Base-by-base conservation (phyloP, 345 rosid genomes). In the Cardiospermum halicacabum region DNA sequence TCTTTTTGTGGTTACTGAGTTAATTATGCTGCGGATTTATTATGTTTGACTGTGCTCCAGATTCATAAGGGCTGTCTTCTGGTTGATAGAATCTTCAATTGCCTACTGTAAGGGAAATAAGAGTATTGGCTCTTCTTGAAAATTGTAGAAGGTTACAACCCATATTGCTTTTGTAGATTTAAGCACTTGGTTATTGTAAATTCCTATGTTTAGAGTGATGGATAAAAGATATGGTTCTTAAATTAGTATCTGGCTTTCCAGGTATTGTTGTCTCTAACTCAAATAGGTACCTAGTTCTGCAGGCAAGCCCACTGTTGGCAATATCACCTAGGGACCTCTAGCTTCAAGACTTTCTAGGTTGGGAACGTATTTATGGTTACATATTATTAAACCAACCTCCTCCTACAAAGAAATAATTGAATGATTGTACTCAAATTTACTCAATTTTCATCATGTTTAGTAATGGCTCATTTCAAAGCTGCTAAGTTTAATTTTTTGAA, bases 1-100 rank as follows among this genome's bases (percentile, higher is more conserved):
- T 67, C n/a, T 56, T 53, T 34, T 72, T 66, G 24, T 48, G 55
- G 18, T 19, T 37, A 55, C 40, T 22, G 8, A 3, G 27, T 61
- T 16, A 25, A 26, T 28, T 43, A 22, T 28, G 11, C 40, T 24
- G 27, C 24, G 11, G 32, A 37, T 31, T 49, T 31, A 24, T 54
- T 56, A 28, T 53, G 62, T 26, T 36, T 69, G 62, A 61, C 32
- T 62, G 25, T 7, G 12, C 31, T 26, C 22, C 10, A 24, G 19
- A 28, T 53, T 27, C 53, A 48, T 45, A 53, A 24, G 50, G 68
- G 50, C 50, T 21, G 18, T 45, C 39, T 36, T 54, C 58, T 27
- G 21, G 32, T 53, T 31, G 59, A 30, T 18, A 56, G 39, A 37
- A 21, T 58, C 42, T 58, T 26, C 21, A 16, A 48, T 19, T 37